Percentiles rank a stretch among this genome's conserved stretches.
These are phyloP conservation scores for Rosa lucieae DNA, from an alignment of 306 rosid species.

Conservation along the genomic window DNA sequence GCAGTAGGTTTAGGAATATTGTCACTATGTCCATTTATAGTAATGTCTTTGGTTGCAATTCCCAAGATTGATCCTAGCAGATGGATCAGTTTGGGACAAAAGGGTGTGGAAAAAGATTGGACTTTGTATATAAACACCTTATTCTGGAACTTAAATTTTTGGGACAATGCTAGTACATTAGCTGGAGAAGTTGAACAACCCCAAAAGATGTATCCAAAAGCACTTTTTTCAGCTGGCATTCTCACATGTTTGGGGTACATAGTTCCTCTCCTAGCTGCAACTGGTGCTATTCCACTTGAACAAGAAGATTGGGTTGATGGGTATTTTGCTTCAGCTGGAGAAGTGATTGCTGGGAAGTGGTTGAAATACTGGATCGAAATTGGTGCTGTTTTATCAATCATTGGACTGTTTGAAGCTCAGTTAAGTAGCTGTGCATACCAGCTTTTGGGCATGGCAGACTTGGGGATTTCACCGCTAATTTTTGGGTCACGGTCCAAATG, in stretches of 20 bases:
- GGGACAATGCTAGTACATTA: slow-evolving; percentile 61
- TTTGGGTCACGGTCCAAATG: slow-evolving; percentile 54
- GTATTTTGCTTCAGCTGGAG: slow-evolving; percentile 60
- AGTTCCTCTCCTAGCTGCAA: slow-evolving; percentile 50
- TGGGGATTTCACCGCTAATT: slow-evolving; percentile 55
- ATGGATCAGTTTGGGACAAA: slow-evolving; percentile 50
- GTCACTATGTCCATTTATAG: slow-evolving; percentile 42
- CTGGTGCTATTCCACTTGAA: slow-evolving; percentile 45
- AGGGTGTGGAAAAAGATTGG: slow-evolving; percentile 49
- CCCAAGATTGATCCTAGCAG: slow-evolving; percentile 46
- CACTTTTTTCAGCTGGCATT: slow-evolving; percentile 43
- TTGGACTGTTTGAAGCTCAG: slow-evolving; percentile 77
- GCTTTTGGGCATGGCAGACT: slow-evolving; percentile 73
- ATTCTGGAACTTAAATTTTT: slow-evolving; percentile 60
- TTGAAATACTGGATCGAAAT: slow-evolving; percentile 71
- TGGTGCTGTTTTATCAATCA: slow-evolving; percentile 61
- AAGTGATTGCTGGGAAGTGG: slow-evolving; percentile 66
- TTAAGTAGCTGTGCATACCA: slow-evolving; percentile 74
- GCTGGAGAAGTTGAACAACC: slow-evolving; percentile 61
- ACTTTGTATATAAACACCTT: slow-evolving; percentile 51
- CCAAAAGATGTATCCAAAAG: slow-evolving; percentile 47
- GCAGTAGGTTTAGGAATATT: slow-evolving; percentile 33
- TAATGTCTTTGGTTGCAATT: slow-evolving; percentile 41
- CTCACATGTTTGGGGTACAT: slow-evolving; percentile 50
- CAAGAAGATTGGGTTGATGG: slow-evolving; percentile 50